Base-by-base conservation (phyloP, 768 basidiomycete genomes). In the Tulasnella calospora region DNA sequence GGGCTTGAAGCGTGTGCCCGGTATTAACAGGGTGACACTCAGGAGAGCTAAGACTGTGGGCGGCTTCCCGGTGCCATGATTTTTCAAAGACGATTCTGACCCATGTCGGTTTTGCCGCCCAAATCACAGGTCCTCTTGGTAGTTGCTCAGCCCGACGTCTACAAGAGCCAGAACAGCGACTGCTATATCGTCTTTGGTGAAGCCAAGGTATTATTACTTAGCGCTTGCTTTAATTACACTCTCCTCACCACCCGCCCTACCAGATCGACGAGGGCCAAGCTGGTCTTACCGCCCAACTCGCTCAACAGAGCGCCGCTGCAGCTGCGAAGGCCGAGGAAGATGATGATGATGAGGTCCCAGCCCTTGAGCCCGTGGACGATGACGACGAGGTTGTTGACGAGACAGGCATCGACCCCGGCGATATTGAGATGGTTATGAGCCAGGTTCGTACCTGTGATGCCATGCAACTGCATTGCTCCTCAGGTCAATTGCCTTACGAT, bases 111-210 rank as follows among this genome's bases (percentile, higher is more conserved):
- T 40, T 40, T 67, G 30, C 74, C 69, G 36, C 36, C 69, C 36
- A 33, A 33, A 27, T 40, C 36, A 33, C 73, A 94, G 93, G 87
- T 97, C 80, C 90, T 99, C 80, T 94, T 98, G 84, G 96, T 98
- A 79, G 89, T 99, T 82, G 90, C 94, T 76, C 87, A 92, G 73
- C 98, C 98, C 47, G 98, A 99, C 81, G 98, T 99, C 76, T 99
- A 94, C 91, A 98, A 98, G 88, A 95, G 94, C 73, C 91, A 93
- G 61, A 96, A 95, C 86, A 95, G 94, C 83, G 98, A 99, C 86
- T 95, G 93, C 86, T 98, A 99, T 89, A 95, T 99, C 84, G 96
- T 99, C 80, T 99, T 99, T 82, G 98, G 98, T 81, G 98, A 99
- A 88, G 96, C 94, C 77, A 95, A 95, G 90, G 92, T 92, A 71